phyloP scores from a whole-genome alignment of 805 yeast genomes.

The Metschnikowia lachancei region DNA sequence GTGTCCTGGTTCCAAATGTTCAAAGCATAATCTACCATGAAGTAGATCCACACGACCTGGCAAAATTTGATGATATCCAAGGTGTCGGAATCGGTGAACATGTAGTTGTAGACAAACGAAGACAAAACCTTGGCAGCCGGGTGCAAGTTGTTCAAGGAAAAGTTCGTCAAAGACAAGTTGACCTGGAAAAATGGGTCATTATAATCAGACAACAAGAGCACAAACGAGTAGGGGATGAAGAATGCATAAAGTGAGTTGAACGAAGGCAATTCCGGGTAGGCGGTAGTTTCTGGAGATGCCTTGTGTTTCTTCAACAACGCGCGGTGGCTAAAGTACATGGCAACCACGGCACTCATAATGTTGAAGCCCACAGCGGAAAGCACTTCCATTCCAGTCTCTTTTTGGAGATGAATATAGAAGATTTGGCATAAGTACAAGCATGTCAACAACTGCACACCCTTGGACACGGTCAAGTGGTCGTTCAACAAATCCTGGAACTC shows the following conservation, averaged over 20 bases:
- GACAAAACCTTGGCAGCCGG: conserved; percentile 29
- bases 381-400: conserved; percentile 17
- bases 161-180: conserved; percentile 38
- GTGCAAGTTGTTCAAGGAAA: conserved; percentile 30
- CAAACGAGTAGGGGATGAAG: conserved; percentile 31
- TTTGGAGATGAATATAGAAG: conserved; percentile 25
- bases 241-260: conserved; percentile 37
- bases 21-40: conserved; percentile 24
- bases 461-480: conserved; percentile 29
- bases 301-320: conserved; percentile 18
- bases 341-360: conserved; percentile 31
- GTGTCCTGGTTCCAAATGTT: conserved; percentile 28
- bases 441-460: conserved; percentile 33
- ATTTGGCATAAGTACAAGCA: conserved; percentile 31
- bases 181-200: conserved; percentile 25
- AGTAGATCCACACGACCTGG: conserved; percentile 26
- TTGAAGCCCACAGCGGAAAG: conserved; percentile 32
- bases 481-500: conserved; percentile 39
- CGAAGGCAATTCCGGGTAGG: conserved; percentile 32
- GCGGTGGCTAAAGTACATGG: conserved; percentile 28
- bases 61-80: conserved; percentile 22
- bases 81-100: conserved; percentile 28
- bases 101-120: conserved; percentile 30
- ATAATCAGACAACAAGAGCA: conserved; percentile 22
- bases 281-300: conserved; percentile 11